Evolutionary conservation across 2,329 filamentous ascomycete species (phyloP), one percentile per base, ranked within the genome.

Genomic region (Aspergillus quadrilineatus): DNA sequence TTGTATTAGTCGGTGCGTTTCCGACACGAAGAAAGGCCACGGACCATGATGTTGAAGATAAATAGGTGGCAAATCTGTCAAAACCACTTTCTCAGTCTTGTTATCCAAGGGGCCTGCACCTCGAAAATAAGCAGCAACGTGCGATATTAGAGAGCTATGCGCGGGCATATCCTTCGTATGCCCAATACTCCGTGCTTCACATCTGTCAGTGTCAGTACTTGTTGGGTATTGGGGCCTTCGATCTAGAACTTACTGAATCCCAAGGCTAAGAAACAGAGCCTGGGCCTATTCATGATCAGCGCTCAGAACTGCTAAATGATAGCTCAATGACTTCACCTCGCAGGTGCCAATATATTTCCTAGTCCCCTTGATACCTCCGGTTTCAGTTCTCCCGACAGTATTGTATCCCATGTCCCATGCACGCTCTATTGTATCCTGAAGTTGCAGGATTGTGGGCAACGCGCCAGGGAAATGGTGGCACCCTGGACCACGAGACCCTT

Each of bases 341-440:
- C 90, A 87, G 1, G 93, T 97, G 14, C 93, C 93, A 64, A 97
- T 97, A 69, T 94, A 97, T 72, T 97, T 97, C 58, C 94, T 85
- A 0, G 92, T 96, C n/a, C 87, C 87, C 61, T 80, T 85, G 61
- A 97, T 89, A 1, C 92, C 91, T 2, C 93, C 93, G 0, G 92
- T 97, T 73, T 97, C 91, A 2, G 84, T 69, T 34, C 90, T 83
- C 3, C 89, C 90, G 44, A 85, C 81, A 3, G 82, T 70, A 65
- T 95, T 94, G 69, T 94, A 90, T 0, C 89, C 92, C 68, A 80
- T 81, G 67, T 96, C 90, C 93, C 93, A 97, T 0, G 92, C 93
- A 14, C 79, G 76, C 72, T 97, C 93, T 64, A 97, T 96, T 65
- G 86, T 78, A 53, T 96, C 88, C 69, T 97, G 94, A 6, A 97